A percentile compares a stretch with the other conserved stretches of the same genome.
These are phyloP conservation scores for Aspergillus phoenicis DNA, from an alignment of 2,329 filamentous ascomycete species.

Conservation along the genomic window DNA sequence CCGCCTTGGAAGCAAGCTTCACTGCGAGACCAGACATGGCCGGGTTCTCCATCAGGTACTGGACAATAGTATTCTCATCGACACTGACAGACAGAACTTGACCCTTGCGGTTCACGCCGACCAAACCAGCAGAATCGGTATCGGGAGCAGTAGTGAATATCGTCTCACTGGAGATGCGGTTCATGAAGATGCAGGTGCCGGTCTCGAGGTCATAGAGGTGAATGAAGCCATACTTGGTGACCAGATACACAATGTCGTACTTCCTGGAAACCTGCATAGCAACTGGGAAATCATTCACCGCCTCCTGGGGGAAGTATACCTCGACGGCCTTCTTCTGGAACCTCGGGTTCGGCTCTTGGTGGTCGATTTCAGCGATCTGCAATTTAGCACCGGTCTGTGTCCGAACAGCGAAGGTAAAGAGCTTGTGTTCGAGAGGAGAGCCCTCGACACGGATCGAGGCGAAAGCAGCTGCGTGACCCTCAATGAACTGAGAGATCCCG, in stretches of 20 bases:
- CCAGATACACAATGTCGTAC: conserved; percentile 94
- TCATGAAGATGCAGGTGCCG: conserved; percentile 97
- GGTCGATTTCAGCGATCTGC: conserved; percentile 96
- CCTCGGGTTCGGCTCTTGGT: conserved; percentile 80
- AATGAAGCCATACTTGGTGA: conserved; percentile 99
- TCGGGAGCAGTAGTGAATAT: conserved; percentile 94
- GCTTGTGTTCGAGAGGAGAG: conserved; percentile 84
- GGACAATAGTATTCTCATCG: conserved; percentile 87
- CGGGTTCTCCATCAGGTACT: conserved; percentile 94
- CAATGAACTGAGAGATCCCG: conserved; percentile 95
- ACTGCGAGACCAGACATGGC: conserved; percentile 92
- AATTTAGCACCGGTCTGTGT: conserved; percentile 89
- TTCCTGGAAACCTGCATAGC: conserved; percentile 96
- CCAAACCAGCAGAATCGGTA: conserved; percentile 78
- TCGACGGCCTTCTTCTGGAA: conserved; percentile 97
- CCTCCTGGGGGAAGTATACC: conserved; percentile 95
- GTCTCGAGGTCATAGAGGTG: conserved; percentile 98
- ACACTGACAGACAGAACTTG: conserved; percentile 94
- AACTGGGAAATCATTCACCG: conserved; percentile 95
- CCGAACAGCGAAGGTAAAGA: conserved; percentile 95
- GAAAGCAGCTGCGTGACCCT: conserved; percentile 94
- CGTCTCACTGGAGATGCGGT: conserved; percentile 97
- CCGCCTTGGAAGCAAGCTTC: conserved; percentile 92
- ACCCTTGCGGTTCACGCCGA: conserved; percentile 96
- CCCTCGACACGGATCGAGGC: conserved; percentile 87